Base-by-base conservation (phyloP, 2,329 filamentous ascomycete genomes). In the Talaromyces sp. region DNA sequence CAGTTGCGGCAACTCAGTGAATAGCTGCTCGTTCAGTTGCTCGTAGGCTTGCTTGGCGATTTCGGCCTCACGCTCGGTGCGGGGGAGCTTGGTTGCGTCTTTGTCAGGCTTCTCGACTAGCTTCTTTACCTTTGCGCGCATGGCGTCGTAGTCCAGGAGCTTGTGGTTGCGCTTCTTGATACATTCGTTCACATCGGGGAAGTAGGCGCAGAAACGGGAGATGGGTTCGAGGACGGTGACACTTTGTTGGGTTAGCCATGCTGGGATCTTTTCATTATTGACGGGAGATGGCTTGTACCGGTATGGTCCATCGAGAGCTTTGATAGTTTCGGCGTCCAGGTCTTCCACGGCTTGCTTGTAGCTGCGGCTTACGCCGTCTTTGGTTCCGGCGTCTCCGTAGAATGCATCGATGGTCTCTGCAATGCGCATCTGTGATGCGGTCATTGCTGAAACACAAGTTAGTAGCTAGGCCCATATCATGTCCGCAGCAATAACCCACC, bases 141-240 rank as follows among this genome's bases (percentile, higher is more conserved):
- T 87, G 16, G 92, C 86, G 73, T 99, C 94, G 79, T 99, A 99
- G 77, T 99, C 95, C 63, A 97, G 89, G 52, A 97, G 88, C 76
- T 99, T 99, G 83, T 99, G 90, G 68, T 95, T 89, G 67, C 95
- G 90, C 80, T 99, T 99, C 79, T 97, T 99, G 76, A 99, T 97
- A 76, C 93, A 97, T 78, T 97, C 91, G 76, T 99, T 99, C 70
- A 99, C 92, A 73, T 99, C 94, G 30, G 94, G 93, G 75, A 99
- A 99, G 79, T 99, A 99, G 63, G 91, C 90, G 78, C 93, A 97
- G 80, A 97, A 99, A 61, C 92, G 86, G 59, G 88, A 88, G 71
- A 99, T 99, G 37, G 94, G 94, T 65, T 99, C 94, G 43, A 99
- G 83, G 24, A 99, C 94, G 5, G 94, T 97, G 39, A 89, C n/a